Evolutionary conservation across 352 stramenopile species (phyloP), one percentile per base, ranked within the genome.

Genomic region (Globisporangium nodosum): DNA sequence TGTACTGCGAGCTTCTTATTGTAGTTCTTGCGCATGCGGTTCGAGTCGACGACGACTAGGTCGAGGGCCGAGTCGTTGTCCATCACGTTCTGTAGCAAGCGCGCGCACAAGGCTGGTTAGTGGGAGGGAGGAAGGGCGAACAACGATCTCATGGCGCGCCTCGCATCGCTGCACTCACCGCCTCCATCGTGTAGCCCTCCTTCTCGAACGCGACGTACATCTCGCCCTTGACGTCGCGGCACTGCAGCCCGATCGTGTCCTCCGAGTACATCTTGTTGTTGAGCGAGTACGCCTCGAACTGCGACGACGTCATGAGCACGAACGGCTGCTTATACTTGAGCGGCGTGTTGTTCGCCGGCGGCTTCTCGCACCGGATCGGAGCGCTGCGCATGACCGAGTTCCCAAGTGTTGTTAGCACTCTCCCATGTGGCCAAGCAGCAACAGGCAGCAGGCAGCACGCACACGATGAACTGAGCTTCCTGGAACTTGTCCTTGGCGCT

Each of bases 391-490:
- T 6, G 13, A 20, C 6, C 30, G 5, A 9, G 37, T 27, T 35
- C 13, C 11, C 6, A 46, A 11, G 3, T 7, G n/a, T 39, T 20
- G 3, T 9, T 13, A 37, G 15, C 16, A 20, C 11, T 21, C 20
- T 2, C 31, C 35, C 24, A 27, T 27, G 24, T 27, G 24, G 24
- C 24, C 24, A 40, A 11, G 13, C 27, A 15, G 24, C 8, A 27
- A 11, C 12, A 46, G 21, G 11, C 5, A 20, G 18, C 15, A 5
- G 50, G 24, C 7, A 46, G 45, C 15, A 82, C 74, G 49, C 68
- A 87, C 74, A 90, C 64, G 35, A 88, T 84, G 60, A 90, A 90
- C 64, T 88, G 74, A 50, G 76, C 78, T 24, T 90, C 71, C 15
- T 67, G 16, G 49, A 81, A 82, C 16, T 65, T 70, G 24, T 69